Evolutionary conservation across 495 filamentous ascomycete species (phyloP).

Genomic region (Penicillium tannophilum): DNA sequence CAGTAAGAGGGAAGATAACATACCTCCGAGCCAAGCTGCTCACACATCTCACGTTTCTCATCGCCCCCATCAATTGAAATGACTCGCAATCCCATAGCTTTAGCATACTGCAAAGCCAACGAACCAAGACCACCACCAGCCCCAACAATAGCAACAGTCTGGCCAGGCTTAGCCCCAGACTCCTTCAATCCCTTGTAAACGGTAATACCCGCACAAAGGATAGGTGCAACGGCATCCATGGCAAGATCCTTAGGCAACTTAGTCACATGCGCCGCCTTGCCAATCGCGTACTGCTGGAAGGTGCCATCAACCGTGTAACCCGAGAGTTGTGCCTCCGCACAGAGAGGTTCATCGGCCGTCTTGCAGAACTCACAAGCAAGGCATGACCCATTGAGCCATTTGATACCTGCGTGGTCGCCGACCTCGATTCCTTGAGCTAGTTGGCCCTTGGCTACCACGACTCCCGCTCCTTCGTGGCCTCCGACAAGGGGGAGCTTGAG

Average conservation of each 20-base stretch:
- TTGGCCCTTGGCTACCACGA: conserved; percentile 74
- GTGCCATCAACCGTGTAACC: conserved; percentile 79
- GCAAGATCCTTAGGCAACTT: conserved; percentile 69
- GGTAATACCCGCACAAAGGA: conserved; percentile 85
- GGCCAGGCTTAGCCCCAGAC: conserved; percentile 69
- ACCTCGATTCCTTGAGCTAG: conserved; percentile 69
- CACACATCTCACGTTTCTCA: conserved; percentile 72
- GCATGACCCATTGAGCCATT: conserved; percentile 83
- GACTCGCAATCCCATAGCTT: conserved; percentile 80
- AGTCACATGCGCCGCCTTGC: conserved; percentile 77
- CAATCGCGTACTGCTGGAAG: conserved; percentile 88
- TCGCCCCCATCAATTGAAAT: conserved; percentile 80
- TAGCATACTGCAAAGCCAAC: conserved; percentile 81
- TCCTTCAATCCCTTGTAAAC: conserved; percentile 93
- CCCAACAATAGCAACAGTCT: conserved; percentile 84
- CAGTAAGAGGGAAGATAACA: background rate
- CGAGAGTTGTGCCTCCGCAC: conserved; percentile 63
- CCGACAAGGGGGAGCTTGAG: conserved; percentile 83
- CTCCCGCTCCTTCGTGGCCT: conserved; percentile 84
- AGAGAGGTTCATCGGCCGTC: conserved; percentile 68
- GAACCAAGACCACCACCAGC: conserved; percentile 88
- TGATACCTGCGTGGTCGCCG: conserved; percentile 76
- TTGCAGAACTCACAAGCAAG: conserved; percentile 73
- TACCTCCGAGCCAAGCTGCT: conserved; percentile 61
- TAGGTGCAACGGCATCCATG: conserved; percentile 74